phyloP scores from a whole-genome alignment of 1,284 basidiomycete genomes.

The Puccinia brachypodii region DNA sequence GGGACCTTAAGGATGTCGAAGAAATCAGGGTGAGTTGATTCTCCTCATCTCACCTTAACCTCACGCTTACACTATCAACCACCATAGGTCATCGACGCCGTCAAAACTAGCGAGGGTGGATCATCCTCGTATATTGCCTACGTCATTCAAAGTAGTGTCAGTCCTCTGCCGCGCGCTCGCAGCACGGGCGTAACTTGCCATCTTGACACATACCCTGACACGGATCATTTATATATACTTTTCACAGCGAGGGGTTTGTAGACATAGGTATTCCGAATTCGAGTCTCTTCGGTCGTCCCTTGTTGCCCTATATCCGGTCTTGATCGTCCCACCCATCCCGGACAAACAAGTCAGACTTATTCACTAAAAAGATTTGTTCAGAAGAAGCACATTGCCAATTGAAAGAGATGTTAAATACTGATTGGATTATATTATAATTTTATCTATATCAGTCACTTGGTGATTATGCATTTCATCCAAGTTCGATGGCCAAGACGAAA shows the following conservation, averaged over 20 bases:
- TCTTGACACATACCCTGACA: neutral
- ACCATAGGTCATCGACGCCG: slow-evolving; percentile 87
- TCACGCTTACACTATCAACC: neutral
- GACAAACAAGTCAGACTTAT: slow-evolving; percentile 72
- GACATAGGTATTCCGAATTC: slow-evolving; percentile 95
- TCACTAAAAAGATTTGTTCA: neutral
- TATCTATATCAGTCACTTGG: slow-evolving; percentile 65
- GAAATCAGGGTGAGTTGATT: slow-evolving; percentile 25
- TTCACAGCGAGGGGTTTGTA: slow-evolving; percentile 72
- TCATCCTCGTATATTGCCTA: slow-evolving; percentile 90
- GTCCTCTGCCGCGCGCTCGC: no score
- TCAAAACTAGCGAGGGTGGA: slow-evolving; percentile 86
- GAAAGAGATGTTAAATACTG: neutral
- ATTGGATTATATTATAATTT: neutral
- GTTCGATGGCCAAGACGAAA: slow-evolving; percentile 71
- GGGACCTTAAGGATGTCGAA: slow-evolving; percentile 45
- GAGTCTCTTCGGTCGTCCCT: slow-evolving; percentile 84
- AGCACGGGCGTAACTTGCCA: no score
- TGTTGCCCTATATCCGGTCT: slow-evolving; percentile 84
- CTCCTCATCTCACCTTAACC: neutral
- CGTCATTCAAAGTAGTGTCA: slow-evolving; percentile 83
- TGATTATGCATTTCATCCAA: slow-evolving; percentile 96
- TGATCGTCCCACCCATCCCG: slow-evolving; percentile 96
- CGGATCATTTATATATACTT: neutral
- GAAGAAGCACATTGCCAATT: no score